These are phyloP conservation scores for Canavalia gladiata DNA, from an alignment of 306 rosid species.

Conservation along the genomic window DNA sequence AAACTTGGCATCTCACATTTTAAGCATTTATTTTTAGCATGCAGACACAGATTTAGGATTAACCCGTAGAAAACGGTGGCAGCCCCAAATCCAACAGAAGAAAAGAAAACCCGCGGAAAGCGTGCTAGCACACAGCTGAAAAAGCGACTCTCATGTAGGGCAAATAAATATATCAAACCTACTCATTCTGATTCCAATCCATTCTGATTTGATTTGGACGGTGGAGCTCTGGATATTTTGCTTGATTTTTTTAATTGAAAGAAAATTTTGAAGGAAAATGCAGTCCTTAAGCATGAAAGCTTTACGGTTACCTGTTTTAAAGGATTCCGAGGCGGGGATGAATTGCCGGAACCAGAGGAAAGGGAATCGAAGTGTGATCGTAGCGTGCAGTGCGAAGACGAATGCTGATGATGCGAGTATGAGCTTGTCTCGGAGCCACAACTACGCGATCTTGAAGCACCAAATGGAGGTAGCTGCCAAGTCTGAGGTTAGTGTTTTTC, in stretches of 20 bases:
- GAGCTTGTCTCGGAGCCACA: slow-evolving; percentile 61
- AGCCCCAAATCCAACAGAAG: neutral
- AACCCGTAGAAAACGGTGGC: neutral
- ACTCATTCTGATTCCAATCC: neutral
- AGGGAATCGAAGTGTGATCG: slow-evolving; percentile 45
- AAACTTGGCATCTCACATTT: slow-evolving; percentile 14
- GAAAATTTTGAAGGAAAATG: slow-evolving; percentile 45
- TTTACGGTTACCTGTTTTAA: slow-evolving; percentile 43
- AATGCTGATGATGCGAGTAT: slow-evolving; percentile 50
- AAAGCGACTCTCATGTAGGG: neutral
- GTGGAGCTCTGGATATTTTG: neutral
- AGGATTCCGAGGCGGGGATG: slow-evolving; percentile 44
- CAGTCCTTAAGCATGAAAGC: slow-evolving; percentile 58
- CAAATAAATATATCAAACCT: neutral
- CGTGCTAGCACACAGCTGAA: neutral
- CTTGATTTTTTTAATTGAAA: neutral
- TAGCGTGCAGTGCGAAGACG: slow-evolving; percentile 62
- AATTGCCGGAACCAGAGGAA: slow-evolving; percentile 37
- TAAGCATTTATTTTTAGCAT: neutral
- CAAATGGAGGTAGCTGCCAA: slow-evolving; percentile 80
- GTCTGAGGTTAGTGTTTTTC: slow-evolving; percentile 65
- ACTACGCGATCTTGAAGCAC: slow-evolving; percentile 78
- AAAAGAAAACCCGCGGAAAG: slow-evolving; percentile 20
- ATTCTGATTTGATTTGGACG: neutral
- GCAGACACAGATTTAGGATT: neutral